Conservation (phyloP, 805 yeast species). For the Wickerhamomyces bisporus region DNA sequence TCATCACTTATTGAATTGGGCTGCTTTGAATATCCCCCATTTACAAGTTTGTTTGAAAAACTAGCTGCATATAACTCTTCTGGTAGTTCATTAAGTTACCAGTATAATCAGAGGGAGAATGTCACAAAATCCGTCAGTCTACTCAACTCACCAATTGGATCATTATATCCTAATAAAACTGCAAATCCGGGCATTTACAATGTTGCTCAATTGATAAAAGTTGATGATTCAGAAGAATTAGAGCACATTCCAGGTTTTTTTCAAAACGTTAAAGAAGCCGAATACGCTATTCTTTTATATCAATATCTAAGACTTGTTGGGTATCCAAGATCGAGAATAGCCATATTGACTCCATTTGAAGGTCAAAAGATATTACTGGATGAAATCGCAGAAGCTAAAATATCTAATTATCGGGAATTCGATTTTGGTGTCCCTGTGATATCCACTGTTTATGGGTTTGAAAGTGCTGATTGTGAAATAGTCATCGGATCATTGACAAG, state of each 20-base stretch:
- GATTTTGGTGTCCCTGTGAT: neutral
- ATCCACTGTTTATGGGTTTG: constrained; percentile 4
- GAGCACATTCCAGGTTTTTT: constrained; percentile 21
- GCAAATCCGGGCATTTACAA: neutral
- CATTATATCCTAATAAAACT: neutral
- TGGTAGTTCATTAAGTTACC: neutral
- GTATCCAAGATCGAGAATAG: constrained; percentile 33
- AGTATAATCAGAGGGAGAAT: neutral
- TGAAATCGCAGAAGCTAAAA: constrained; percentile 33
- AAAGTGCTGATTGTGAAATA: neutral
- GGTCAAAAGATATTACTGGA: constrained; percentile 37
- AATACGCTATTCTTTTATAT: constrained; percentile 38
- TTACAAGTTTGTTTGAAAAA: constrained; percentile 24
- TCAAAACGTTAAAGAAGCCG: constrained; percentile 44
- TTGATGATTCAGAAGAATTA: constrained; percentile 27
- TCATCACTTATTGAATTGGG: too few relatives aligned
- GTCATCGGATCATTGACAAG: constrained; percentile 4
- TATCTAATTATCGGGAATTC: neutral
- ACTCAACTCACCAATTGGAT: neutral
- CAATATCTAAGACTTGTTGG: constrained; percentile 42
- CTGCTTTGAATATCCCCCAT: too few relatives aligned
- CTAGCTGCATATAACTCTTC: constrained; percentile 17
- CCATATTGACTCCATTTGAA: constrained; percentile 35
- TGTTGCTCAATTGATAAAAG: constrained; percentile 27
- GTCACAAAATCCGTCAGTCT: neutral